Evolutionary conservation across 441 rosid genomes (phyloP).

Genomic region (Geranium incanum): DNA sequence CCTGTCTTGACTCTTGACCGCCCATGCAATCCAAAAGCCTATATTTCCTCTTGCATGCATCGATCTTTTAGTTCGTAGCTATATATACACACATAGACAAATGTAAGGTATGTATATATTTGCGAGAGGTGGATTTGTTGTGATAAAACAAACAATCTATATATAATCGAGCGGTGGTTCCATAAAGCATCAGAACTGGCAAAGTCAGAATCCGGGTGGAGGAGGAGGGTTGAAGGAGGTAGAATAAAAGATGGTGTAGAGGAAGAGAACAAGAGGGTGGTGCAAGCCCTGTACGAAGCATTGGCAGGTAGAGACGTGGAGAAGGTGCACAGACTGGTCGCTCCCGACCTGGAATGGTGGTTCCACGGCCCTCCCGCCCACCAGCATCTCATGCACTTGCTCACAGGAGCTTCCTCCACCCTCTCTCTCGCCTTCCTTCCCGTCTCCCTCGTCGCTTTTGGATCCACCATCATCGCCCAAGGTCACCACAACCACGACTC

Average conservation of each 20-base stretch:
- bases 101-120: neutral
- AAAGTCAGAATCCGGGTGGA: too few relatives aligned
- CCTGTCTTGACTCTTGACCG: neutral
- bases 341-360: conserved; percentile 44
- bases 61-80: neutral
- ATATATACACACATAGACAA: conserved; percentile 8
- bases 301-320: conserved; percentile 24
- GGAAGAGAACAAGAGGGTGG: conserved; percentile 20
- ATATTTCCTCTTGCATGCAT: too few relatives aligned
- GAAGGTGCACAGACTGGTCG: conserved; percentile 28
- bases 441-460: conserved; percentile 27
- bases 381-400: conserved; percentile 36
- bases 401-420: conserved; percentile 23
- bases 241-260: too few relatives aligned
- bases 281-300: conserved; percentile 33
- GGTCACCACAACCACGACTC: conserved; percentile 44
- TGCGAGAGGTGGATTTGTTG: too few relatives aligned
- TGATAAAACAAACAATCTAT: too few relatives aligned
- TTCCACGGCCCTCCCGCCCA: conserved; percentile 42
- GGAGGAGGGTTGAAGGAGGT: too few relatives aligned
- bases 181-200: too few relatives aligned
- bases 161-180: too few relatives aligned
- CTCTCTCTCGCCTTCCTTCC: conserved; percentile 25
- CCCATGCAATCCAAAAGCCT: neutral
- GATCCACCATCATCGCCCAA: conserved; percentile 52